Base-by-base conservation (phyloP, 768 basidiomycete species). In the Tulasnella sp. region DNA sequence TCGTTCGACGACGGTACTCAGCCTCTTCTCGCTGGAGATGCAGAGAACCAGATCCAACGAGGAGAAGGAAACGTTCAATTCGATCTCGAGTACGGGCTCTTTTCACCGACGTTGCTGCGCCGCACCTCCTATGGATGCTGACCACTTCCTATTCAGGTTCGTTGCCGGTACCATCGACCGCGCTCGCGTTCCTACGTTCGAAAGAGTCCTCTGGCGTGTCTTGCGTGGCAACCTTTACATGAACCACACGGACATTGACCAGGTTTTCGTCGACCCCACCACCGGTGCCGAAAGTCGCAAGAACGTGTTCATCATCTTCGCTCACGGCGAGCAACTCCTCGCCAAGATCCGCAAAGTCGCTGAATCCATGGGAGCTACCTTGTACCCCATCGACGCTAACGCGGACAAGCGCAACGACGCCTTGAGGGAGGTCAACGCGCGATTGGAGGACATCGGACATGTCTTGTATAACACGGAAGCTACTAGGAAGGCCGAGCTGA, bases 271-370 rank as follows among this genome's bases (percentile, higher is more conserved):
- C 72, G 94, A 98, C 78, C 91, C 95, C 16, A 85, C 84, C 26
- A 92, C 92, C 0, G 90, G 90, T 40, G 83, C 81, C 22, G 92
- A 95, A 82, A 91, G 91, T 26, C 88, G 91, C 83, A 99, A 98
- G 86, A 95, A 98, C 77, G 97, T 98, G 44, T 99, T 99, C 83
- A 96, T 99, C 82, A 98, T 99, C 78, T 99, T 99, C 77, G 97
- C 97, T 0, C 95, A 99, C 76, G 97, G 97, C 19, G 89, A 92
- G 42, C 89, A 90, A 22, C 83, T 98, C 26, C 87, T 99, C 35
- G 86, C 92, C 75, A 99, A 98, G 85, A 98, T 99, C 78, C 92
- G 95, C 79, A 98, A 95, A 80, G 92, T 99, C 69, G 91, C 95
- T 34, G 96, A 98, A 81, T 96, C 94, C n/a, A 98, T 98, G 91